phyloP scores from a whole-genome alignment of 1,139 yeast species.

The Magnusiomyces suaveolens region DNA sequence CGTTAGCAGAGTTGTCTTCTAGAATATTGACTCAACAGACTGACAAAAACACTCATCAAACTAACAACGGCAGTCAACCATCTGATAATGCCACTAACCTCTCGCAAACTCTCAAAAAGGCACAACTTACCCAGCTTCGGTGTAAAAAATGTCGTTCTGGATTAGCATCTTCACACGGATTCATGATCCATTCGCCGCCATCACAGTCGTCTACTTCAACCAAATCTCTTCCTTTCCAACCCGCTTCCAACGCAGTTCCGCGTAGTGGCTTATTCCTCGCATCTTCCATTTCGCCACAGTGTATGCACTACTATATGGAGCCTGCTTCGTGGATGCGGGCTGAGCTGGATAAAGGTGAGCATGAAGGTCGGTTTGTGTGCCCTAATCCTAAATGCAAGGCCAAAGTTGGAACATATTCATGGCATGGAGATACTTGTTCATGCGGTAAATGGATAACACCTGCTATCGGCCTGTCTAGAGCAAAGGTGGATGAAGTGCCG shows the following conservation, averaged over 20 bases:
- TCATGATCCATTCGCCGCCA: constrained; percentile 19
- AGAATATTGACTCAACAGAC: not conserved
- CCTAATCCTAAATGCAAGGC: constrained; percentile 59
- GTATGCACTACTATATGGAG: constrained; percentile 82
- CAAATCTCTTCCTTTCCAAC: not conserved
- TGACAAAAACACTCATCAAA: not conserved
- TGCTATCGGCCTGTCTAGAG: constrained; percentile 70
- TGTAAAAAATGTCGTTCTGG: constrained; percentile 54
- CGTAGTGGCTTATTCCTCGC: constrained; percentile 31
- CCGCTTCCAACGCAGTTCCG: constrained; percentile 15
- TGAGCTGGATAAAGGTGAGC: constrained; percentile 53
- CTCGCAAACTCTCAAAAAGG: not conserved
- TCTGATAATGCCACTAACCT: too few relatives aligned
- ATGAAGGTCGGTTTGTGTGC: constrained; percentile 81
- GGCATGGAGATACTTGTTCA: constrained; percentile 92
- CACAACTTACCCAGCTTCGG: constrained; percentile 37
- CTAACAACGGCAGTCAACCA: too few relatives aligned
- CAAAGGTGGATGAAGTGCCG: constrained; percentile 63
- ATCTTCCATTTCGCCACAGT: constrained; percentile 51
- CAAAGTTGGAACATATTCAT: constrained; percentile 71
- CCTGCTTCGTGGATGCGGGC: constrained; percentile 87
- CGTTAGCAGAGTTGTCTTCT: not conserved
- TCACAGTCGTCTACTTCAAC: not conserved
- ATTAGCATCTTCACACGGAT: constrained; percentile 39
- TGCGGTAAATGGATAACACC: constrained; percentile 97